Evolutionary conservation across 139 green algal genomes (phyloP).

Genomic region (Penium margaritaceum): DNA sequence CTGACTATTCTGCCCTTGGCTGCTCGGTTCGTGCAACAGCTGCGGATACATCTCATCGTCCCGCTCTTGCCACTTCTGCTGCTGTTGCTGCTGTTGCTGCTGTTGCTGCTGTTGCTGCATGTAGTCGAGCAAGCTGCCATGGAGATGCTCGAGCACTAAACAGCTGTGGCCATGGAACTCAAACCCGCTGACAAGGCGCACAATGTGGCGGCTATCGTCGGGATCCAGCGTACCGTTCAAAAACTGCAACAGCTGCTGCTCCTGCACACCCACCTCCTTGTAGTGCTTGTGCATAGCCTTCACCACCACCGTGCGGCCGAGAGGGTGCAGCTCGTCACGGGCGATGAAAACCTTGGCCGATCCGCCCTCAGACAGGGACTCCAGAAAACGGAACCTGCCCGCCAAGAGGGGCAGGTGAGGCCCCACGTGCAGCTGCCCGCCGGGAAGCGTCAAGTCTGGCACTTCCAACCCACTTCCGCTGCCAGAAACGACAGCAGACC

Average conservation of each 20-base stretch:
- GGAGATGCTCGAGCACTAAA: constrained; percentile 51
- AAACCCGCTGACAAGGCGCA: constrained; percentile 49
- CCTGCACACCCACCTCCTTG: constrained; percentile 30
- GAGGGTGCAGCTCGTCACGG: constrained; percentile 53
- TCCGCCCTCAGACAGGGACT: constrained; percentile 43
- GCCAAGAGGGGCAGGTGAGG: constrained; percentile 50
- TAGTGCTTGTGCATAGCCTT: constrained; percentile 51
- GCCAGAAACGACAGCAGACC: no score
- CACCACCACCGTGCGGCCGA: constrained; percentile 38
- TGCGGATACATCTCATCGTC: no score
- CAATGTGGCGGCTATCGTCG: constrained; percentile 3
- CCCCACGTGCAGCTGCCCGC: constrained; percentile 45
- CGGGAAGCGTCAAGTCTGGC: constrained; percentile 45
- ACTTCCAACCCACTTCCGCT: no score
- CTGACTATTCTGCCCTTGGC: no score
- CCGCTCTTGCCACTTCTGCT: no score
- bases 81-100: no score
- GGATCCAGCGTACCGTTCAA: constrained; percentile 16
- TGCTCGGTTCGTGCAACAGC: no score
- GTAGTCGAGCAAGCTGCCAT: constrained; percentile 44
- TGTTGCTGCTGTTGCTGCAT: no score
- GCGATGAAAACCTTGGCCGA: constrained; percentile 60
- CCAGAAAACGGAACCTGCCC: constrained; percentile 50
- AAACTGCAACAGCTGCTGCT: constrained; percentile 45
- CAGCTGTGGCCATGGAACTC: constrained; percentile 43